Percentiles rank a stretch among this genome's conserved stretches.
phyloP scores from a whole-genome alignment of 805 yeast species.

The Ogataea saltuana region DNA sequence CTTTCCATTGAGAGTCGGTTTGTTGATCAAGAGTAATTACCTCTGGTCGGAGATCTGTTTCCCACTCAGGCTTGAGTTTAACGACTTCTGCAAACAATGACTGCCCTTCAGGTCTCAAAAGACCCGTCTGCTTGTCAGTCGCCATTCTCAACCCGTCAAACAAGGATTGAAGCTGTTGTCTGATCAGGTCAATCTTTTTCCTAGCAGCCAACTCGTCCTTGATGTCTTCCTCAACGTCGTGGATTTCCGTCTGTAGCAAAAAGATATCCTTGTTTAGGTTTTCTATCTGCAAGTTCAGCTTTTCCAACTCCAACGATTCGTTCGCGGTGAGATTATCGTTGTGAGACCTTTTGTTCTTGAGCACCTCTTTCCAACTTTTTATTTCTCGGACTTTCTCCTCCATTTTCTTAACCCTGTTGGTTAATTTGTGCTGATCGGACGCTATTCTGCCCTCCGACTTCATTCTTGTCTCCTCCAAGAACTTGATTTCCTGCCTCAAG shows the following conservation, averaged over 20 bases:
- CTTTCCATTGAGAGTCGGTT: slow-evolving; percentile 42
- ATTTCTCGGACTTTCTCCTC: slow-evolving; percentile 38
- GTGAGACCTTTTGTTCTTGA: slow-evolving; percentile 28
- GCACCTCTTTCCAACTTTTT: slow-evolving; percentile 34
- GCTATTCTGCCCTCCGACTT: slow-evolving; percentile 38
- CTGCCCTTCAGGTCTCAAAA: slow-evolving; percentile 31
- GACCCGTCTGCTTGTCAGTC: slow-evolving; percentile 33
- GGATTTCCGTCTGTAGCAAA: slow-evolving; percentile 30
- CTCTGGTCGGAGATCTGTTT: slow-evolving; percentile 31
- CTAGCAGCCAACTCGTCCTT: slow-evolving; percentile 30
- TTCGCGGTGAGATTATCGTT: slow-evolving; percentile 16
- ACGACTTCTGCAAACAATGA: slow-evolving; percentile 24
- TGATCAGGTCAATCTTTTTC: slow-evolving; percentile 29
- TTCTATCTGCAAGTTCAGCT: slow-evolving; percentile 25
- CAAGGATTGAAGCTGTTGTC: slow-evolving; percentile 24
- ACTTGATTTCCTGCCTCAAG: slow-evolving; percentile 42
- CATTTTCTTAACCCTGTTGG: slow-evolving; percentile 32
- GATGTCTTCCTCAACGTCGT: slow-evolving; percentile 35
- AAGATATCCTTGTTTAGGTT: slow-evolving; percentile 32
- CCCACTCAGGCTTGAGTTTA: slow-evolving; percentile 35
- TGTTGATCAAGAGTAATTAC: slow-evolving; percentile 34
- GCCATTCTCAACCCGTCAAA: slow-evolving; percentile 26
- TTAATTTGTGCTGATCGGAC: slow-evolving; percentile 34
- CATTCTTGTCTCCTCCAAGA: slow-evolving; percentile 43
- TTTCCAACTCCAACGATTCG: slow-evolving; percentile 22